Percentiles rank a stretch among this genome's conserved stretches.
phyloP scores from a whole-genome alignment of 1,284 basidiomycete genomes.

The Blastosporella zonata region DNA sequence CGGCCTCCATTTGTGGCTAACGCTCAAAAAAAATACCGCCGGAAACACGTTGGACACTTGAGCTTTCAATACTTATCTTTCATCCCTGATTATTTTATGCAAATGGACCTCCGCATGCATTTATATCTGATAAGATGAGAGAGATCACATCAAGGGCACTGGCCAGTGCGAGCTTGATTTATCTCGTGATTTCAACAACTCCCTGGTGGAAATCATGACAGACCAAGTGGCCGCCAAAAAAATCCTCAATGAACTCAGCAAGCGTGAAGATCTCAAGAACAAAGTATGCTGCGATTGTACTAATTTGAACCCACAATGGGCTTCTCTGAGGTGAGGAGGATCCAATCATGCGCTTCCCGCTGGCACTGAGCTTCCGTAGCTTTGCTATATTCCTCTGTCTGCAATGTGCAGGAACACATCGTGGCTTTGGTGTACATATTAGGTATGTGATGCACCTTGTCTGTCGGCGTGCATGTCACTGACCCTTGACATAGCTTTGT shows the following conservation, averaged over 20 bases:
- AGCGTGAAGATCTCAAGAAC: slow-evolving; percentile 70
- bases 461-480: background rate
- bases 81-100: no score
- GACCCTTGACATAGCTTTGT: slow-evolving; percentile 63
- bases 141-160: slow-evolving; percentile 3
- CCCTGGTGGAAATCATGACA: slow-evolving; percentile 37
- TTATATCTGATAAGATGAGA: slow-evolving; percentile 11
- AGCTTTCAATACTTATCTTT: no score
- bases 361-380: slow-evolving; percentile 36
- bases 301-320: slow-evolving; percentile 91
- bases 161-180: no score
- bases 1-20: no score
- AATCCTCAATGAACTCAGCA: slow-evolving; percentile 71
- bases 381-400: slow-evolving; percentile 89
- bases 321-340: slow-evolving; percentile 67
- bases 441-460: slow-evolving; percentile 40
- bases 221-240: slow-evolving; percentile 70
- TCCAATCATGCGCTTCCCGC: slow-evolving; percentile 3
- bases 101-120: no score
- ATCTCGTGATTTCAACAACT: slow-evolving; percentile 8
- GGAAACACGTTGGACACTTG: no score
- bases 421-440: slow-evolving; percentile 87
- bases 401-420: slow-evolving; percentile 87
- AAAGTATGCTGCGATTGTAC: slow-evolving; percentile 78
- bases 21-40: no score